Base-by-base conservation (phyloP, 768 basidiomycete species). In the Pilatotrama ljubarskyi region DNA sequence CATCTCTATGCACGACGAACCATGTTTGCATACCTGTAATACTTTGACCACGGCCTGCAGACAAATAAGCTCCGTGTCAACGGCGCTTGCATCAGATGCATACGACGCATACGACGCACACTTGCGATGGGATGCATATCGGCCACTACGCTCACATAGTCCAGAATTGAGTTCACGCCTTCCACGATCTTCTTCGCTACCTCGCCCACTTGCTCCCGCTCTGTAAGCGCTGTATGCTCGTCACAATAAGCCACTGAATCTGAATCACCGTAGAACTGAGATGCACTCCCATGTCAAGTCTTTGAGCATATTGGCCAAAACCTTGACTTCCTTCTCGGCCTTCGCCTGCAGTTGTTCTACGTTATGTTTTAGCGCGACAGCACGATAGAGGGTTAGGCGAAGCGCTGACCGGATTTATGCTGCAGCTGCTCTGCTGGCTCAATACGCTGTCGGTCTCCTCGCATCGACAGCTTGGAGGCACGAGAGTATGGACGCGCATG, bases 271-370 rank as follows among this genome's bases (percentile, higher is more conserved):
- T n/a, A n/a, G n/a, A n/a, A 2, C 5, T 15, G 40, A 38, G 25
- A 29, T 9, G 40, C 3, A n/a, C 51, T 15, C 14, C 44, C 53
- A 14, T 5, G 43, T 29, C 20, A 55, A 22, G 3, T 24, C 20
- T 8, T 55, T 35, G 6, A 47, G 36, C 22, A 55, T 15, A 11
- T 24, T 42, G 35, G 35, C 24, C 2, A 55, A 42, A 5, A 46
- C 53, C 43, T 55, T 44, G 35, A 55, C 25, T 22, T 55, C 53
- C 11, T 46, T 37, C 20, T 55, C 54, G 25, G 54, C 54, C 42
- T 47, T 46, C 22, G 54, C 44, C 44, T 47, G 44, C 43, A 55
- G 11, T 9, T 36, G 44, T 10, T 25, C 54, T 55, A 22, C n/a
- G n/a, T 1, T 9, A 2, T 10, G 17, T 7, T n/a, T 20, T 2